phyloP scores from a whole-genome alignment of 495 filamentous ascomycete genomes.

The Daldinia decipiens region DNA sequence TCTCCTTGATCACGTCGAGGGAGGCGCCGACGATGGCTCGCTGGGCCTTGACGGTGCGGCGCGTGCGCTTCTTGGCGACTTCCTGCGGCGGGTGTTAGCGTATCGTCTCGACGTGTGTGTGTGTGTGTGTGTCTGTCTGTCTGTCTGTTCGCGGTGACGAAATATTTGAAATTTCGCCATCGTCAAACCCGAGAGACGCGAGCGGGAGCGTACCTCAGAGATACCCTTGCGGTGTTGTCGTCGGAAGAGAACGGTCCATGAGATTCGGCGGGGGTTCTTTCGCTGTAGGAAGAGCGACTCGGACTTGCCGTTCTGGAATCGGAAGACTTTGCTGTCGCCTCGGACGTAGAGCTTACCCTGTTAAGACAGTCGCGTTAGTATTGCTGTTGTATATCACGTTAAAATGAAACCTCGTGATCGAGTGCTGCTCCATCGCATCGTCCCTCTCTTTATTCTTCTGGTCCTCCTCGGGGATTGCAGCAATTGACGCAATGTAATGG shows the following conservation, averaged over 20 bases:
- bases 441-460: no score
- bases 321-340: constrained; percentile 99
- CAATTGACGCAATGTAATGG: neutral
- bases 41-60: constrained; percentile 97
- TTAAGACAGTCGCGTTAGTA: constrained; percentile 26
- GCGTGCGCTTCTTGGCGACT: constrained; percentile 98
- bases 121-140: no score
- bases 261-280: constrained; percentile 99
- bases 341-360: constrained; percentile 99
- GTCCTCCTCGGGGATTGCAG: neutral
- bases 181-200: neutral
- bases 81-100: constrained; percentile 74
- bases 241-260: constrained; percentile 97
- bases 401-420: no score
- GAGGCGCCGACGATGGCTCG: constrained; percentile 98
- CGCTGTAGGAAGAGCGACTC: constrained; percentile 99
- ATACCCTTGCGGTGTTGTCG: constrained; percentile 99
- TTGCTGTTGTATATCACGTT: no score
- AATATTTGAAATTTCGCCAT: neutral
- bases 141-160: no score
- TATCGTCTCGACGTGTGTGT: no score
- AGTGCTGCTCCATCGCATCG: no score
- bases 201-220: constrained; percentile 82
- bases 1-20: constrained; percentile 99
- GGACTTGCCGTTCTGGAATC: constrained; percentile 99